Conservation (phyloP, 768 basidiomycete genomes). For the Tricholoma flavovirens region DNA sequence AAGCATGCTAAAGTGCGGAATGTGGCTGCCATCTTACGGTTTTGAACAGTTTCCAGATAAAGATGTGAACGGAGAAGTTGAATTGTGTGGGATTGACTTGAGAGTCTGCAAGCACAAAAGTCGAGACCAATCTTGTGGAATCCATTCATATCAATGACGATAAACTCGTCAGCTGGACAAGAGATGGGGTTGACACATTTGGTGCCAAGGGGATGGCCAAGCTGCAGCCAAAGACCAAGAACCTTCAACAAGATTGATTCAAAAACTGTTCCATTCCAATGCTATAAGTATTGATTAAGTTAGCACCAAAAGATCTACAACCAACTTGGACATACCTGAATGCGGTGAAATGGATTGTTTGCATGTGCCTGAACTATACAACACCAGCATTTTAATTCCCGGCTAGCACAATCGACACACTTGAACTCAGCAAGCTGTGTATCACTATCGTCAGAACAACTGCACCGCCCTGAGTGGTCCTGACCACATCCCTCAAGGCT, state of each 20-base stretch:
- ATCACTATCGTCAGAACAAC: too few species aligned
- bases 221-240: constrained; percentile 21
- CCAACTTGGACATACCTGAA: not conserved
- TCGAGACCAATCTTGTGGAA: too few species aligned
- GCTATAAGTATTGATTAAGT: not conserved
- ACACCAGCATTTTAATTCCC: not conserved
- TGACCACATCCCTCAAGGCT: too few species aligned
- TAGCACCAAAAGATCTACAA: not conserved
- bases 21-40: constrained; percentile 24
- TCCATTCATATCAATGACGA: constrained; percentile 24
- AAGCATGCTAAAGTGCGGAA: constrained; percentile 17
- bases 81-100: constrained; percentile 6
- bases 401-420: constrained; percentile 4
- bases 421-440: constrained; percentile 3
- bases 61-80: constrained; percentile 26
- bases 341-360: constrained; percentile 1
- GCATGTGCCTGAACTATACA: constrained; percentile 3
- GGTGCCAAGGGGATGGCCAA: too few species aligned
- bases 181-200: too few species aligned
- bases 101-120: too few species aligned
- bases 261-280: constrained; percentile 8
- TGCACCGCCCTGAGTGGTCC: too few species aligned
- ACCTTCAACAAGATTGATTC: constrained; percentile 11
- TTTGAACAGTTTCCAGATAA: constrained; percentile 26
- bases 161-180: constrained; percentile 19